phyloP scores from a whole-genome alignment of 208 protist species.

The Trichomonas vaginalis region DNA sequence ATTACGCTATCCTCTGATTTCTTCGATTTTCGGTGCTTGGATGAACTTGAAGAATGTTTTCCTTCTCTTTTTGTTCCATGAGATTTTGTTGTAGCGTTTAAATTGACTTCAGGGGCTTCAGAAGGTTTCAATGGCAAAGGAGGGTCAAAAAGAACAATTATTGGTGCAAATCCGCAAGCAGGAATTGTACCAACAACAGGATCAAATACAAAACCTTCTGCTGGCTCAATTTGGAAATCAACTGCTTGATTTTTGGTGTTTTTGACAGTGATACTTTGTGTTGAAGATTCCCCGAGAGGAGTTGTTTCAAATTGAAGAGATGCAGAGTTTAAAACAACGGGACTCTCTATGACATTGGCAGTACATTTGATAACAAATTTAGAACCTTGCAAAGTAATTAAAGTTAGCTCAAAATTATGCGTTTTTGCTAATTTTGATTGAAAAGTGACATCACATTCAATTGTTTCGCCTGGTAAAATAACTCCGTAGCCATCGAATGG shows the following conservation, averaged over 20 bases:
- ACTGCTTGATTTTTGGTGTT: background rate
- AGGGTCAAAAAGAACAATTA: background rate
- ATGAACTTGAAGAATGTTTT: background rate
- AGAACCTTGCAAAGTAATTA: background rate
- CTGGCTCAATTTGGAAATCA: background rate
- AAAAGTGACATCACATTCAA: background rate
- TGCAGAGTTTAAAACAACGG: background rate
- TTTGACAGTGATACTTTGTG: background rate
- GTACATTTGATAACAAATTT: background rate
- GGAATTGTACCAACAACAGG: background rate
- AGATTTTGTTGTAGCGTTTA: background rate
- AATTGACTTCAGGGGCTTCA: background rate
- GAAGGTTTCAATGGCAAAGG: background rate
- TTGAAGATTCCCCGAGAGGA: background rate
- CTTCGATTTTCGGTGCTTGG: background rate
- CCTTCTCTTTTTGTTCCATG: background rate
- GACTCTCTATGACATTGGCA: background rate
- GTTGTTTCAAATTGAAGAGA: background rate
- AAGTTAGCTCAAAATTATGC: background rate
- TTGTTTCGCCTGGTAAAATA: background rate
- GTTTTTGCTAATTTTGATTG: background rate
- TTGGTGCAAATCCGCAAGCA: too few species aligned
- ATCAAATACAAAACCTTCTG: background rate
- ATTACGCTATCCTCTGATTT: background rate
- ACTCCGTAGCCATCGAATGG: background rate